phyloP scores from a whole-genome alignment of 352 stramenopile species.

The Peronosclerospora sorghi region DNA sequence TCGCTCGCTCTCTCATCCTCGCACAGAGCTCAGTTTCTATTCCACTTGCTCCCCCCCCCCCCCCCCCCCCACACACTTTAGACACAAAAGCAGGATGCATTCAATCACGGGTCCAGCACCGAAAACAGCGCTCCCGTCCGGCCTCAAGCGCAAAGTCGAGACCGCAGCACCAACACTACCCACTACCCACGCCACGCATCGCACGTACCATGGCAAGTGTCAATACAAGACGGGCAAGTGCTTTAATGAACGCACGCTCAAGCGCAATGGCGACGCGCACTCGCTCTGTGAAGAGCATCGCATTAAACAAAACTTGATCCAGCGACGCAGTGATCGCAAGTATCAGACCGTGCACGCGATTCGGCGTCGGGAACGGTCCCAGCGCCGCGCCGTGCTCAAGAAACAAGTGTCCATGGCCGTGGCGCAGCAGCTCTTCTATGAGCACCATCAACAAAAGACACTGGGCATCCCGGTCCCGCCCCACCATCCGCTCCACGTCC shows the following conservation, averaged over 20 bases:
- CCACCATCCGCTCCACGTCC: constrained; percentile 27
- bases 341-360: constrained; percentile 64
- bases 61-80: too few relatives aligned
- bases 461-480: constrained; percentile 24
- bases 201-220: constrained; percentile 65
- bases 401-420: constrained; percentile 74
- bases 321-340: constrained; percentile 76
- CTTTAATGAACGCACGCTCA: constrained; percentile 78
- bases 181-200: constrained; percentile 7
- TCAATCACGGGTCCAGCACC: too few relatives aligned
- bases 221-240: constrained; percentile 86
- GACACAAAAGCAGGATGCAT: too few relatives aligned
- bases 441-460: constrained; percentile 71
- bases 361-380: constrained; percentile 19
- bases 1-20: too few relatives aligned
- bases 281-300: constrained; percentile 79
- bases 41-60: background rate
- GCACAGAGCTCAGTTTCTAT: background rate
- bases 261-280: constrained; percentile 74
- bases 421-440: constrained; percentile 67
- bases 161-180: background rate
- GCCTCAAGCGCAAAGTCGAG: constrained; percentile 2
- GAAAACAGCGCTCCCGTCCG: too few relatives aligned
- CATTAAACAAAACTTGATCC: constrained; percentile 77
- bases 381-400: constrained; percentile 67